phyloP scores from a whole-genome alignment of 805 yeast species.

The Metschnikowia amazonensis region DNA sequence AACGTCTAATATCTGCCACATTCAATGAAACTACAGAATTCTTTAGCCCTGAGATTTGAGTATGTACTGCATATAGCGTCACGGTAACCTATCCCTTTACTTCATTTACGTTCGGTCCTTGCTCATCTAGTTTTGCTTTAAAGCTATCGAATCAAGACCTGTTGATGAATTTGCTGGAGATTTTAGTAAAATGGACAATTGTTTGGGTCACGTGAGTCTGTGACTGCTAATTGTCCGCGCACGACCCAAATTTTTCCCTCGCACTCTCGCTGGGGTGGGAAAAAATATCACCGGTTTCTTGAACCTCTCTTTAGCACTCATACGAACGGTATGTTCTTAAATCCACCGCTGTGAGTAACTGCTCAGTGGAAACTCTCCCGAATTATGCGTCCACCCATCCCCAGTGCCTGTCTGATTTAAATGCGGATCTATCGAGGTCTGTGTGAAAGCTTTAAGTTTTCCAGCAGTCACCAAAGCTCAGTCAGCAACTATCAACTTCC shows the following conservation, averaged over 20 bases:
- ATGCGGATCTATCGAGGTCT: too few species aligned
- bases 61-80: too few species aligned
- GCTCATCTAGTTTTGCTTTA: not conserved
- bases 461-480: not conserved
- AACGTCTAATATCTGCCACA: not conserved
- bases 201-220: conserved; percentile 14
- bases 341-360: conserved; percentile 24
- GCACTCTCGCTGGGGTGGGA: conserved; percentile 9
- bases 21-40: not conserved
- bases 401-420: conserved; percentile 42
- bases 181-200: not conserved
- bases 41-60: too few species aligned
- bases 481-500: not conserved
- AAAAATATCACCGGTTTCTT: conserved; percentile 9
- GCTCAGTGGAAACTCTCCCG: conserved; percentile 84
- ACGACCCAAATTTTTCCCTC: conserved; percentile 14
- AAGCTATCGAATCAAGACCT: not conserved
- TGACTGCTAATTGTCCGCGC: conserved; percentile 19
- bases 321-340: conserved; percentile 18
- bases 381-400: conserved; percentile 99
- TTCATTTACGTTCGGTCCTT: not conserved
- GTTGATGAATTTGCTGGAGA: not conserved
- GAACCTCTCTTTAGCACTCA: conserved; percentile 7
- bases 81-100: too few species aligned
- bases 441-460: too few species aligned